Percentiles rank a stretch among this genome's conserved stretches.
phyloP scores from a whole-genome alignment of 164 flowering plant species.

The Berberis thunbergii region DNA sequence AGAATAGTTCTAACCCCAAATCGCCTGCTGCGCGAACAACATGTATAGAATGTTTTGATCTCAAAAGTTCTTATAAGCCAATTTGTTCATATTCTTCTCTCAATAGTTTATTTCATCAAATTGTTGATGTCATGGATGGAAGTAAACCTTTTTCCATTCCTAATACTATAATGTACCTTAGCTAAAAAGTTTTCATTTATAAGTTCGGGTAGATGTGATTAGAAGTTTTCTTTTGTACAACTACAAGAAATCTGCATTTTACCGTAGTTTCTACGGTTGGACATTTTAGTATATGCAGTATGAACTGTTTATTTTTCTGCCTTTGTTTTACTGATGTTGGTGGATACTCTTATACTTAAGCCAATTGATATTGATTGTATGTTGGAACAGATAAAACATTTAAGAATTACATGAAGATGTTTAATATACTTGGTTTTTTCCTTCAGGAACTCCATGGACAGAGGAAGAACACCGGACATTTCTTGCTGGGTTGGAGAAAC shows the following conservation, averaged over 20 bases:
- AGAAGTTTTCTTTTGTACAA: not conserved
- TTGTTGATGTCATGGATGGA: too few species aligned
- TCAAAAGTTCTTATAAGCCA: too few species aligned
- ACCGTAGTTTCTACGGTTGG: not conserved
- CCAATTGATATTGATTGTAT: not conserved
- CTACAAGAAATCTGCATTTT: not conserved
- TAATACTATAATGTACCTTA: too few species aligned
- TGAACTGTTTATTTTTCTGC: not conserved
- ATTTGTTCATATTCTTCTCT: too few species aligned
- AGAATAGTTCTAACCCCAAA: not conserved
- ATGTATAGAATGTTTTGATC: too few species aligned
- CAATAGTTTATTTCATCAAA: too few species aligned
- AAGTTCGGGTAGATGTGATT: not conserved
- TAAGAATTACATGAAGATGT: not conserved
- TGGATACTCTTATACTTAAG: not conserved
- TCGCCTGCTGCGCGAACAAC: not conserved
- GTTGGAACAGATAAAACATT: not conserved
- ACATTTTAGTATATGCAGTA: not conserved
- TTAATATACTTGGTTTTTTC: not conserved
- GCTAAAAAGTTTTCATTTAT: too few species aligned
- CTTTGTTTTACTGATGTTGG: not conserved
- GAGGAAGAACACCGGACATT: constrained; percentile 34
- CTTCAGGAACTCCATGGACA: constrained; percentile 36
- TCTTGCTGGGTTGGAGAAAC: constrained; percentile 25
- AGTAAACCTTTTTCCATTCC: too few species aligned